phyloP scores from a whole-genome alignment of 1,284 basidiomycete species.

The Cutaneotrichosporon cutaneum region DNA sequence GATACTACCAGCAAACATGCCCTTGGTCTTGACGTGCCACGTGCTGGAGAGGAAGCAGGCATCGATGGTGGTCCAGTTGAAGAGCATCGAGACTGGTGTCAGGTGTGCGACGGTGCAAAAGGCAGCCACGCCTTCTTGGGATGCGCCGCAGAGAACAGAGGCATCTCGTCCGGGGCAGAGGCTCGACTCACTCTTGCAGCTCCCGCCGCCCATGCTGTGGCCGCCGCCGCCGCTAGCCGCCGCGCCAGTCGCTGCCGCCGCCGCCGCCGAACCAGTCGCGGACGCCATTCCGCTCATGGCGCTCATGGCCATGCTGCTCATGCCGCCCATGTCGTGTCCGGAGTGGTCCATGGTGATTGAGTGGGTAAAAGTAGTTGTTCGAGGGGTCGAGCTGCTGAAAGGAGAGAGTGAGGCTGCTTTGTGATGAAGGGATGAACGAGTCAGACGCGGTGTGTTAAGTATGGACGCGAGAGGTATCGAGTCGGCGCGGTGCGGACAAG shows the following conservation, averaged over 20 bases:
- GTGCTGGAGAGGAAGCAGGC: conserved; percentile 52
- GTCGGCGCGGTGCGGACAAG: no score
- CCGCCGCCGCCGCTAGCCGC: background rate
- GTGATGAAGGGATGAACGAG: no score
- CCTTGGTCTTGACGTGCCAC: conserved; percentile 50
- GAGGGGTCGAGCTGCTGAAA: background rate
- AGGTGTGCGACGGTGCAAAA: no score
- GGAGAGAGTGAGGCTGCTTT: background rate
- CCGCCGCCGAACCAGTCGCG: background rate
- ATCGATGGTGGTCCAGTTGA: conserved; percentile 52
- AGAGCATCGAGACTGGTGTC: conserved; percentile 49
- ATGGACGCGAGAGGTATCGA: no score
- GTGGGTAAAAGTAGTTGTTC: background rate
- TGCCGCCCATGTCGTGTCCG: conserved; percentile 7
- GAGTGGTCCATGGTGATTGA: conserved; percentile 30
- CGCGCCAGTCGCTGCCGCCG: background rate
- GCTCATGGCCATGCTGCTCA: conserved; percentile 5
- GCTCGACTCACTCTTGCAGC: conserved; percentile 34
- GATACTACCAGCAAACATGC: conserved; percentile 50
- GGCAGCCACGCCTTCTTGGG: no score
- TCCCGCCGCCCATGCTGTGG: background rate
- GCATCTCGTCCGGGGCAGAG: no score
- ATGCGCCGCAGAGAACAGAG: no score
- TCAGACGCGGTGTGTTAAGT: no score
- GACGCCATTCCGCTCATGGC: background rate